phyloP scores from a whole-genome alignment of 768 basidiomycete species.

The Pisolithus albus region DNA sequence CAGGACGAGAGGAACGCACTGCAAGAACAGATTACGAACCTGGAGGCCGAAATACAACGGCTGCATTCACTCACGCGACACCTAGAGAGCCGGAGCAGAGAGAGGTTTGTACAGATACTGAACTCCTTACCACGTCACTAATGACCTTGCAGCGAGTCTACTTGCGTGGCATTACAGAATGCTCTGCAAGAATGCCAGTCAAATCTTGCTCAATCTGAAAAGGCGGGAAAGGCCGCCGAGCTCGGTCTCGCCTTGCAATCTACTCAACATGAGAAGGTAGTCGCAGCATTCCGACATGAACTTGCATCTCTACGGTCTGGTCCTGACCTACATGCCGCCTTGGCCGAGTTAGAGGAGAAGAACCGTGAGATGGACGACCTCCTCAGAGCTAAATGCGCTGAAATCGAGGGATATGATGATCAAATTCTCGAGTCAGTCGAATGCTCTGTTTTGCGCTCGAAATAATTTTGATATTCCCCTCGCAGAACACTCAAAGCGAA shows the following conservation, averaged over 20 bases:
- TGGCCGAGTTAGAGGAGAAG: slow-evolving; percentile 59
- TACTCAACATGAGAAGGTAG: slow-evolving; percentile 61
- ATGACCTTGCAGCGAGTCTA: slow-evolving; percentile 38
- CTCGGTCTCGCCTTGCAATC: slow-evolving; percentile 58
- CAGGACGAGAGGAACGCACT: slow-evolving; percentile 47
- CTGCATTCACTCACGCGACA: slow-evolving; percentile 53
- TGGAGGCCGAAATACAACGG: slow-evolving; percentile 63
- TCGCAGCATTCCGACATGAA: slow-evolving; percentile 52
- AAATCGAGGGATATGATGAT: slow-evolving; percentile 84
- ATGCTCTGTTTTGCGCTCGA: slow-evolving; percentile 2
- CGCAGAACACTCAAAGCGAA: slow-evolving; percentile 70
- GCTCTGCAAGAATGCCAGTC: slow-evolving; percentile 36
- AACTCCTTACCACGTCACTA: slow-evolving; percentile 2
- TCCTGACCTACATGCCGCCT: slow-evolving; percentile 47
- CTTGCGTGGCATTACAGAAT: slow-evolving; percentile 32
- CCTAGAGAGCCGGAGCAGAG: slow-evolving; percentile 57
- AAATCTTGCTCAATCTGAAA: slow-evolving; percentile 48
- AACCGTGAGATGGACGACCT: slow-evolving; percentile 73
- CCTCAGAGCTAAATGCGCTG: slow-evolving; percentile 58
- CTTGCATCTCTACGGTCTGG: slow-evolving; percentile 44
- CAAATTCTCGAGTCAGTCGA: slow-evolving; percentile 58
- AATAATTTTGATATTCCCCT: slow-evolving; percentile 5
- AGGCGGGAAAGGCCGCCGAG: slow-evolving; percentile 54
- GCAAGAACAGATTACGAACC: slow-evolving; percentile 49
- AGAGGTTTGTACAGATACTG: slow-evolving; percentile 40